Evolutionary conservation across 352 stramenopile species (phyloP).

Genomic region (Phytophthora crassamura): DNA sequence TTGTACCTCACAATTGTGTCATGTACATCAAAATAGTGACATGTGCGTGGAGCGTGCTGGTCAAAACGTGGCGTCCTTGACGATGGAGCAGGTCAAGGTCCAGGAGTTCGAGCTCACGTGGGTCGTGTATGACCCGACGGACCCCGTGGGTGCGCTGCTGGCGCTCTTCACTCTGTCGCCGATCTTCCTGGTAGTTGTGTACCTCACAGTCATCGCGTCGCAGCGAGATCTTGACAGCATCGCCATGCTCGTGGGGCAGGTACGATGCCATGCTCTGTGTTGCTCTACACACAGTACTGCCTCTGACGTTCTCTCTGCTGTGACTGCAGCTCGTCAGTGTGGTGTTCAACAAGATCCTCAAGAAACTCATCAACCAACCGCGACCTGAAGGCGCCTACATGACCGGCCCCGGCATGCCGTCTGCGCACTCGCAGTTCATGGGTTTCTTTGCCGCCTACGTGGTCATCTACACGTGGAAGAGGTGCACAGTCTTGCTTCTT

Average conservation of each 20-base stretch:
- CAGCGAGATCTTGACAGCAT: slow-evolving; percentile 84
- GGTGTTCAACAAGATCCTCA: slow-evolving; percentile 81
- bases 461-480: slow-evolving; percentile 71
- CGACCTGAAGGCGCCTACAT: slow-evolving; percentile 71
- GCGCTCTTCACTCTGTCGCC: slow-evolving; percentile 82
- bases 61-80: not conserved
- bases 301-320: not conserved
- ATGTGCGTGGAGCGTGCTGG: slow-evolving; percentile 3
- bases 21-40: not conserved
- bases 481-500: slow-evolving; percentile 32
- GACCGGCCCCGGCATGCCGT: slow-evolving; percentile 77
- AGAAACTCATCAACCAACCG: slow-evolving; percentile 74
- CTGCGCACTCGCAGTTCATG: slow-evolving; percentile 84
- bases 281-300: too few species aligned
- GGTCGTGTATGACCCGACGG: slow-evolving; percentile 82
- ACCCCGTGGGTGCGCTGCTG: slow-evolving; percentile 68
- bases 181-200: slow-evolving; percentile 88
- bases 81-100: slow-evolving; percentile 33
- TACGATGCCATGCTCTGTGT: slow-evolving; percentile 14
- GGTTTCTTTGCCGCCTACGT: slow-evolving; percentile 80
- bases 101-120: slow-evolving; percentile 86
- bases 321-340: slow-evolving; percentile 66
- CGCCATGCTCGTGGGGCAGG: slow-evolving; percentile 74
- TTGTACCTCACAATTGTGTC: too few species aligned
- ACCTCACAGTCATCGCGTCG: slow-evolving; percentile 76